A percentile compares a stretch with the other conserved stretches of the same genome.
phyloP scores from a whole-genome alignment of 2,329 filamentous ascomycete genomes.

The Periconia sp. region DNA sequence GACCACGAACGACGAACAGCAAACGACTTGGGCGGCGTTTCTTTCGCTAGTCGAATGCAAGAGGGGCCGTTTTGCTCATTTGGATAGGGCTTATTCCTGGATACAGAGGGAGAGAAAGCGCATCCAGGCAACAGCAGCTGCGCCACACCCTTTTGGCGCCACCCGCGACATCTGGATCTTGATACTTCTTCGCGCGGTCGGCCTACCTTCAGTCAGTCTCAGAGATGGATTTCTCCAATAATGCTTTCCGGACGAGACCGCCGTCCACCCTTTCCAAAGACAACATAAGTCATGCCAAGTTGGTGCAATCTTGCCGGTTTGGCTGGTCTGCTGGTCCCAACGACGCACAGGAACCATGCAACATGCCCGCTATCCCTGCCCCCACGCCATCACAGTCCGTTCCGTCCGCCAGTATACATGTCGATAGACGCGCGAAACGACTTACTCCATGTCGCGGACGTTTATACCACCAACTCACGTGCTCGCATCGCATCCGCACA shows the following conservation, averaged over 20 bases:
- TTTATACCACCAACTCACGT: constrained; percentile 39
- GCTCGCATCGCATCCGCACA: constrained; percentile 39
- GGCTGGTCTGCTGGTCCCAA: constrained; percentile 33
- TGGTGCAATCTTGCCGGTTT: constrained; percentile 38
- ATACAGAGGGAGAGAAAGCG: too few species aligned
- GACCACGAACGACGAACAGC: too few species aligned
- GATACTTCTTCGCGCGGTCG: background rate
- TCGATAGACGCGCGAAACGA: constrained; percentile 28
- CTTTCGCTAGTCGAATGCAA: too few species aligned
- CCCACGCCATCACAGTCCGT: constrained; percentile 7
- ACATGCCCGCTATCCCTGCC: constrained; percentile 3
- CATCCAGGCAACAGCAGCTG: constrained; percentile 22
- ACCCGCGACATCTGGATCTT: constrained; percentile 4
- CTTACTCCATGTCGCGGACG: constrained; percentile 37
- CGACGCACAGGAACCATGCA: constrained; percentile 3
- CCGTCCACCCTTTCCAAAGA: constrained; percentile 27
- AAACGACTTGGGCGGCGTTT: too few species aligned
- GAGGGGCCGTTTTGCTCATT: too few species aligned
- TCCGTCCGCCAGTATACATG: constrained; percentile 6
- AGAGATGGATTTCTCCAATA: constrained; percentile 36
- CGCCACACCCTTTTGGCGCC: constrained; percentile 26
- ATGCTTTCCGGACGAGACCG: constrained; percentile 20
- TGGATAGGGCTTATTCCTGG: too few species aligned
- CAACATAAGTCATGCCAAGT: constrained; percentile 35
- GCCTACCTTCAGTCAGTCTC: background rate